Conservation (phyloP, 768 basidiomycete genomes). For the Termitomyces sp. region DNA sequence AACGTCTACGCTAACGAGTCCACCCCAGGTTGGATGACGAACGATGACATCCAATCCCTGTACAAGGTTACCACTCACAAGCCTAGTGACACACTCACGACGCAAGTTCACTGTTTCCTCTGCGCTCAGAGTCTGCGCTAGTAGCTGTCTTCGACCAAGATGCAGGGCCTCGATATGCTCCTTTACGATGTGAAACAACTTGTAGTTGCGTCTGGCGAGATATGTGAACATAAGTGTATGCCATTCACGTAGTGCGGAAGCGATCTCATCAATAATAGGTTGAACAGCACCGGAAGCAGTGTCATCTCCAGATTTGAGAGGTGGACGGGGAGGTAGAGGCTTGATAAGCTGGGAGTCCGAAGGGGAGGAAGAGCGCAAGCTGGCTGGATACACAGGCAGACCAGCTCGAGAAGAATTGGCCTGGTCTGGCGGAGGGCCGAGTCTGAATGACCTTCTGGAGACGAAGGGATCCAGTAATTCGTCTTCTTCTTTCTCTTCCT, state of each 20-base stretch:
- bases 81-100: conserved; percentile 79
- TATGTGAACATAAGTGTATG: conserved; percentile 88
- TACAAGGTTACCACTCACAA: conserved; percentile 86
- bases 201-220: conserved; percentile 84
- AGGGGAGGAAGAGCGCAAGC: conserved; percentile 68
- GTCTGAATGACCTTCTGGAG: conserved; percentile 59
- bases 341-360: conserved; percentile 61
- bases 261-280: conserved; percentile 96
- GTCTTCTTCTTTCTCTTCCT: conserved; percentile 63
- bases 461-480: conserved; percentile 38
- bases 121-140: conserved; percentile 78
- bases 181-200: conserved; percentile 78
- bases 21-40: conserved; percentile 90
- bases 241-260: conserved; percentile 95
- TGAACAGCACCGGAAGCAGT: conserved; percentile 77
- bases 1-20: conserved; percentile 84
- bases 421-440: conserved; percentile 71
- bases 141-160: conserved; percentile 83
- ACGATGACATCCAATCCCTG: conserved; percentile 95
- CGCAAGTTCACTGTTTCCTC: conserved; percentile 83
- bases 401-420: conserved; percentile 68
- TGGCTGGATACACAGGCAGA: conserved; percentile 66
- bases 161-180: conserved; percentile 90
- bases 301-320: conserved; percentile 93
- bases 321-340: conserved; percentile 83